Conservation (phyloP, 257 asterid genomes). For the Capsicum chinense region DNA sequence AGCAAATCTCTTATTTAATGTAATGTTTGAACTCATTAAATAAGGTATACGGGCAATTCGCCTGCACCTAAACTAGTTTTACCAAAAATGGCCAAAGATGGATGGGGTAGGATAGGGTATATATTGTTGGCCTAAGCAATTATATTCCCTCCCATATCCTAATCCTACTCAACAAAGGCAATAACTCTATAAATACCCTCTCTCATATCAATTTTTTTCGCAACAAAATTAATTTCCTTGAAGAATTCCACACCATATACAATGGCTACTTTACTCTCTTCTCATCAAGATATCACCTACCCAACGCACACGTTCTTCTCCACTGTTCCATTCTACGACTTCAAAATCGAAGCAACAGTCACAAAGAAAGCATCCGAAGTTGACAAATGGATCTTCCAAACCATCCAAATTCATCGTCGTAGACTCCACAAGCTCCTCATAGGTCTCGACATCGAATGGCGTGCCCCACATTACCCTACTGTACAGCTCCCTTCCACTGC, state of each 20-base stretch:
- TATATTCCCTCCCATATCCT: too few species aligned
- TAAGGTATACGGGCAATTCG: too few species aligned
- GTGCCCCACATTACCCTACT: background rate
- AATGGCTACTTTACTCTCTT: background rate
- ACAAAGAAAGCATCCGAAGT: background rate
- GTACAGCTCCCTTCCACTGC: background rate
- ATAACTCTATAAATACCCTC: too few species aligned
- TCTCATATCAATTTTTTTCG: too few species aligned
- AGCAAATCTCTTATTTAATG: too few species aligned
- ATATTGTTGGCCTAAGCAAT: too few species aligned
- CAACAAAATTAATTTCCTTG: background rate
- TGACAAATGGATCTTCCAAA: background rate
- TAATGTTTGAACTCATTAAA: too few species aligned
- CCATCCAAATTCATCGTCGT: background rate
- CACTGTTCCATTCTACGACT: background rate
- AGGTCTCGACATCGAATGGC: conserved; percentile 37
- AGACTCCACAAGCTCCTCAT: conserved; percentile 15
- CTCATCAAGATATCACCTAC: background rate
- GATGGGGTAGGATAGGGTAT: background rate
- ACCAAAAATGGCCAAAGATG: background rate
- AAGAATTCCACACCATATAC: background rate
- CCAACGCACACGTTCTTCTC: background rate
- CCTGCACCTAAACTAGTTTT: background rate
- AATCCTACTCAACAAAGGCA: too few species aligned
- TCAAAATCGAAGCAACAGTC: background rate